phyloP scores from a whole-genome alignment of 169 alveolate genomes.

The Plasmodium gaboni region DNA sequence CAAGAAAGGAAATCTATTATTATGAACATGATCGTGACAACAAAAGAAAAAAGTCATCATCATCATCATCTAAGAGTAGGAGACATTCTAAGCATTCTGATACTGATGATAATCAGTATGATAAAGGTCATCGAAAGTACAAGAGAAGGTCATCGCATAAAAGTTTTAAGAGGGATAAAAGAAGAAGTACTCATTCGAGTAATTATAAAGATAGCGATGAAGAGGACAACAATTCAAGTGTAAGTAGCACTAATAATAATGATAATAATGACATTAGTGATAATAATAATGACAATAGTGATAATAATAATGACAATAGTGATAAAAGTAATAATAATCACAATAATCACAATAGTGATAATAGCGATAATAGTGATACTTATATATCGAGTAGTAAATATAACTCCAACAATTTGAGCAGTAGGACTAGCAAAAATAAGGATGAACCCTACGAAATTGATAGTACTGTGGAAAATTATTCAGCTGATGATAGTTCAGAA shows the following conservation, averaged over 20 bases:
- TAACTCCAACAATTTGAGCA: constrained; percentile 8
- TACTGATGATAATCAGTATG: not conserved
- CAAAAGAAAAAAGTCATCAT: not conserved
- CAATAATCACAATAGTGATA: not conserved
- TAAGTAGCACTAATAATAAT: constrained; percentile 9
- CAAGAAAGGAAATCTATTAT: constrained; percentile 52
- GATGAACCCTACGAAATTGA: constrained; percentile 17
- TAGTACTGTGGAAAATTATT: constrained; percentile 41
- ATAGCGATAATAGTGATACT: constrained; percentile 26
- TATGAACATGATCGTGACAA: not conserved
- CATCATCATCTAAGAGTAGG: not conserved
- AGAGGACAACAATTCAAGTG: constrained; percentile 3
- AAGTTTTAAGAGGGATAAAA: not conserved
- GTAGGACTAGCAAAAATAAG: constrained; percentile 5
- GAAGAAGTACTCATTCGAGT: constrained; percentile 2
- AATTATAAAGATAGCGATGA: constrained; percentile 3
- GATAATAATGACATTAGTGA: constrained; percentile 4
- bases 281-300: constrained; percentile 18
- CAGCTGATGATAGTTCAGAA: constrained; percentile 15
- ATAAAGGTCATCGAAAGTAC: not conserved
- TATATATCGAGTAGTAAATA: constrained; percentile 34
- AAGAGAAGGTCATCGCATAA: not conserved
- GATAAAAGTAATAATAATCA: constrained; percentile 4
- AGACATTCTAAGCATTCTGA: not conserved
- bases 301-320: not conserved